Conservation (phyloP, 495 filamentous ascomycete species). For the Xylaria scruposa region DNA sequence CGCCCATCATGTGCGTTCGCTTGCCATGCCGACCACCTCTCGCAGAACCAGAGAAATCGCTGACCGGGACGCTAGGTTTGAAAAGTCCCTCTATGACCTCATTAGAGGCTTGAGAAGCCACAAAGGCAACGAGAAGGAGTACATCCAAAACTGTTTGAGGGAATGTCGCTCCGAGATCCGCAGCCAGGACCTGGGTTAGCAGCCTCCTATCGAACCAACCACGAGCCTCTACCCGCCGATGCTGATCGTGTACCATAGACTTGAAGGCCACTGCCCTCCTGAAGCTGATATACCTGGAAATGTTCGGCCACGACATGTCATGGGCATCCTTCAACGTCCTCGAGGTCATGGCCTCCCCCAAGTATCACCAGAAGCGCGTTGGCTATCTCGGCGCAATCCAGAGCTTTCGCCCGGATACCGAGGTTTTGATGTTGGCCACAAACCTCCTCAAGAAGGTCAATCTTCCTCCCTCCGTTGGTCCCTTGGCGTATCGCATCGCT, state of each 20-base stretch:
- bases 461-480: not conserved
- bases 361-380: constrained; percentile 92
- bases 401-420: constrained; percentile 93
- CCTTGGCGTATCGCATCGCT: constrained; percentile 22
- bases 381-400: constrained; percentile 97
- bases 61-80: constrained; percentile 73
- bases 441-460: constrained; percentile 93
- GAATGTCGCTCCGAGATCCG: constrained; percentile 94
- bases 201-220: constrained; percentile 1
- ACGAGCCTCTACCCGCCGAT: constrained; percentile 33
- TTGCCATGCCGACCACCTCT: not conserved
- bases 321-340: constrained; percentile 98
- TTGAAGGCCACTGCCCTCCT: constrained; percentile 94
- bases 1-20: constrained; percentile 38
- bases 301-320: constrained; percentile 99
- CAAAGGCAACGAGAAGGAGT: constrained; percentile 91
- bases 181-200: constrained; percentile 86
- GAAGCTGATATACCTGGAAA: constrained; percentile 96
- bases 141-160: constrained; percentile 86
- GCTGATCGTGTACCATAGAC: constrained; percentile 58
- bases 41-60: constrained; percentile 23
- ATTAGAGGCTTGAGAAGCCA: constrained; percentile 93
- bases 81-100: constrained; percentile 98
- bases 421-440: constrained; percentile 96
- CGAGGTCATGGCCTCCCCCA: constrained; percentile 95